Evolutionary conservation across 768 basidiomycete species (phyloP).

Genomic region (Neoboletus brunneissimus): DNA sequence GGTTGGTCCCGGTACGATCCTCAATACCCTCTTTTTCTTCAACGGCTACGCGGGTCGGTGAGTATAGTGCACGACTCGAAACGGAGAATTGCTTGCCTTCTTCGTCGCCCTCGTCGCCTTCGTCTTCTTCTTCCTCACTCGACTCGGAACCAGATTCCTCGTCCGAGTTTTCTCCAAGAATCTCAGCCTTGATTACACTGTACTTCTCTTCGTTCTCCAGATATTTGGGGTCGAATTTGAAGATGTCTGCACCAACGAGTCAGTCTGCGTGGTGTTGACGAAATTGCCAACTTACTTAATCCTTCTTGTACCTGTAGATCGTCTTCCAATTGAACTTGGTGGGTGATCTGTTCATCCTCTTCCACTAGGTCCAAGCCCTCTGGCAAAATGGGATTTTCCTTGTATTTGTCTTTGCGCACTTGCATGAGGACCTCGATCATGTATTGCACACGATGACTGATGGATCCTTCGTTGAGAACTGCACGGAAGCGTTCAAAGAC

Average conservation of each 20-base stretch:
- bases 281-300: slow-evolving; percentile 63
- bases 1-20: slow-evolving; percentile 91
- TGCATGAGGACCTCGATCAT: slow-evolving; percentile 99
- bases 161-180: slow-evolving; percentile 84
- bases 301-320: slow-evolving; percentile 93
- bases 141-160: slow-evolving; percentile 65
- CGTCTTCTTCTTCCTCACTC: slow-evolving; percentile 69
- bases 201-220: slow-evolving; percentile 93
- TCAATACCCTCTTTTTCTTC: slow-evolving; percentile 87
- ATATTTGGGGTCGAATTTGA: slow-evolving; percentile 90
- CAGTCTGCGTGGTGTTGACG: slow-evolving; percentile 2
- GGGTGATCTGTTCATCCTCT: slow-evolving; percentile 97
- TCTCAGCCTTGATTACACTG: slow-evolving; percentile 86
- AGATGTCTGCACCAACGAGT: slow-evolving; percentile 63
- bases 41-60: slow-evolving; percentile 42
- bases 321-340: slow-evolving; percentile 88
- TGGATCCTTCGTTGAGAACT: slow-evolving; percentile 90
- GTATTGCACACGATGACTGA: slow-evolving; percentile 96
- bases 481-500: slow-evolving; percentile 97
- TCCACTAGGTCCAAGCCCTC: slow-evolving; percentile 97
- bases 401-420: slow-evolving; percentile 97
- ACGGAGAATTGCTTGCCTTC: slow-evolving; percentile 26
- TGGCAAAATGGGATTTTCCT: slow-evolving; percentile 93
- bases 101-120: slow-evolving; percentile 63
- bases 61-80: slow-evolving; percentile 27